phyloP scores from a whole-genome alignment of 768 basidiomycete species.

The Botryobasidium botryosum region DNA sequence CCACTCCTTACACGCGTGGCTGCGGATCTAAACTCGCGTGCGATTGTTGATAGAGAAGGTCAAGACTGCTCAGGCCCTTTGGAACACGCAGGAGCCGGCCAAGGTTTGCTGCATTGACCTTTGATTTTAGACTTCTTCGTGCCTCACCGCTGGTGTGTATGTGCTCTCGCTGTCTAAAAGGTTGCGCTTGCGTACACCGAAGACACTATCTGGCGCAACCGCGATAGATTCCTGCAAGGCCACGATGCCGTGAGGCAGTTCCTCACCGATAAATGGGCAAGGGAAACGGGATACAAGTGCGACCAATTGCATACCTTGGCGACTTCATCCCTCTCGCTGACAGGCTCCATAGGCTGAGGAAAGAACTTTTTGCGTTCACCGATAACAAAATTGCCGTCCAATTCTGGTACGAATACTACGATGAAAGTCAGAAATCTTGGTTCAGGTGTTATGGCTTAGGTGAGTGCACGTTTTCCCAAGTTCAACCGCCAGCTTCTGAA shows the following conservation, averaged over 20 bases:
- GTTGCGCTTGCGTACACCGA: conserved; percentile 34
- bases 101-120: conserved; percentile 13
- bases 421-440: conserved; percentile 25
- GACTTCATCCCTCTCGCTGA: no score
- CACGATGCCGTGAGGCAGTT: conserved; percentile 29
- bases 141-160: no score
- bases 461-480: background rate
- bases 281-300: conserved; percentile 35
- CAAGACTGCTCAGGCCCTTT: conserved; percentile 33
- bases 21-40: background rate
- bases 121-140: background rate
- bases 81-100: conserved; percentile 25
- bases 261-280: conserved; percentile 34
- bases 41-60: conserved; percentile 23
- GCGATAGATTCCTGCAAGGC: conserved; percentile 32
- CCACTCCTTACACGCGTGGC: background rate
- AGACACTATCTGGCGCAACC: conserved; percentile 39
- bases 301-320: no score
- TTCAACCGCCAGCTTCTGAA: background rate
- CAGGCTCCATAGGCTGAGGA: conserved; percentile 20
- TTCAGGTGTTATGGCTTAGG: conserved; percentile 31
- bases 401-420: conserved; percentile 34
- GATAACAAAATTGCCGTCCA: conserved; percentile 40
- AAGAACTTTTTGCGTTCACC: conserved; percentile 36
- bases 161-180: conserved; percentile 11